Base-by-base conservation (phyloP, 768 basidiomycete species). In the Leccinum broughii region DNA sequence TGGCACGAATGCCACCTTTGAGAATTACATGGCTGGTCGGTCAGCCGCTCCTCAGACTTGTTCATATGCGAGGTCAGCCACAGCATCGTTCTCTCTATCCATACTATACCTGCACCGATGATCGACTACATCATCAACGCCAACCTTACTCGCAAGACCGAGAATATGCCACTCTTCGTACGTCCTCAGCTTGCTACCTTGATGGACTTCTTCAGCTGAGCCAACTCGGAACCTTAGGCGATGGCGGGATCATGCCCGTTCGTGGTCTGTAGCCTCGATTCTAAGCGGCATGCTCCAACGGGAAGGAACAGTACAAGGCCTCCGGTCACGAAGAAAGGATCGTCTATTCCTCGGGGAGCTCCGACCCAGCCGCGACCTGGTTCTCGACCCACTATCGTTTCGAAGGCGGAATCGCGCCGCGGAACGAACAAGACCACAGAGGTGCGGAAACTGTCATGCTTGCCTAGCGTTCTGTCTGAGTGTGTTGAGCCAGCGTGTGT, bases 191-290 rank as follows among this genome's bases (percentile, higher is more conserved):
- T 2, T 4, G 1, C 22, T 20, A 3, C 4, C 5, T 48, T 6
- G 8, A 39, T 28, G 8, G 1, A 44, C 11, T 28, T 28, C 28
- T 28, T 28, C 28, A 28, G 28, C 28, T 26, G 34, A 15, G 17
- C 6, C 20, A 4, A 66, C 26, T 10, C 24, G 7, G 15, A 4
- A 13, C 15, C 2, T 9, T 37, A 58, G 56, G 10, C 8, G 30
- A 51, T 34, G 57, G 22, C 49, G 9, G 32, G 10, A 3, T 13
- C 26, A 1, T 56, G 10, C 9, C 55, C 59, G 3, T 68, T 68
- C 17, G 63, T 65, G 15, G 58, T 67, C 7, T 17, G 30, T 8
- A 51, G 54, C 10, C 1, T 61, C 0, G 14, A 32, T 24, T 52
- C 56, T n/a, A 57, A 60, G 17, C 49, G 64, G 6, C 41, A 55